Base-by-base conservation (phyloP, 495 filamentous ascomycete genomes). In the Venustampulla echinocandica region DNA sequence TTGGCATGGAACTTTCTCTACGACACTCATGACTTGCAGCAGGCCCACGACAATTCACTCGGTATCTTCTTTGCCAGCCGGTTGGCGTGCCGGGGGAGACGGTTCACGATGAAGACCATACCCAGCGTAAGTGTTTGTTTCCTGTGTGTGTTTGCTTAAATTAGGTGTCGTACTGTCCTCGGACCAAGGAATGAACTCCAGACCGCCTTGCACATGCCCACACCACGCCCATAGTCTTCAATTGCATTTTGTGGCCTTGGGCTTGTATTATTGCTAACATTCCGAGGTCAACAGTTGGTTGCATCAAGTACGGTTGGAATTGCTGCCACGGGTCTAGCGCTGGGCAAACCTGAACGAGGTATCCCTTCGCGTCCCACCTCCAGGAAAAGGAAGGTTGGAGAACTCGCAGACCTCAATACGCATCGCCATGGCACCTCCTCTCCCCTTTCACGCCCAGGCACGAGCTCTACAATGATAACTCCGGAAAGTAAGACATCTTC, bases 281-380 rank as follows among this genome's bases (percentile, higher is more conserved):
- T 23, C 44, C 46, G 27, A 33, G 35, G 14, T 44, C 32, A 49
- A 24, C 51, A 78, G 74, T 72, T 78, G 42, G 70, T 76, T 62
- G 74, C 73, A 57, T 68, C 73, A 56, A 70, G 74, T 59, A 74
- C 72, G 13, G 75, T 80, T 44, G 76, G 79, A 46, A 71, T 76
- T 39, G 77, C 76, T 41, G 71, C 77, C 39, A 64, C 69, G 30
- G 73, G 69, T 44, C 64, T 78, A 35, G 71, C 69, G 49, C 71
- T 78, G 54, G 72, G 71, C 27, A 67, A 74, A 54, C 61, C 71
- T 4, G 54, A 61, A 55, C 64, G 67, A 50, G 17, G 69, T 58
- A 46, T 50, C 13, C 37, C 46, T 43, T 57, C 49, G 44, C 62
- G 52, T 36, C 56, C 55, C 37, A 49, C 52, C 50, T 65, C 68